Base-by-base conservation (phyloP, 495 filamentous ascomycete species). In the Podospora anserina region DNA sequence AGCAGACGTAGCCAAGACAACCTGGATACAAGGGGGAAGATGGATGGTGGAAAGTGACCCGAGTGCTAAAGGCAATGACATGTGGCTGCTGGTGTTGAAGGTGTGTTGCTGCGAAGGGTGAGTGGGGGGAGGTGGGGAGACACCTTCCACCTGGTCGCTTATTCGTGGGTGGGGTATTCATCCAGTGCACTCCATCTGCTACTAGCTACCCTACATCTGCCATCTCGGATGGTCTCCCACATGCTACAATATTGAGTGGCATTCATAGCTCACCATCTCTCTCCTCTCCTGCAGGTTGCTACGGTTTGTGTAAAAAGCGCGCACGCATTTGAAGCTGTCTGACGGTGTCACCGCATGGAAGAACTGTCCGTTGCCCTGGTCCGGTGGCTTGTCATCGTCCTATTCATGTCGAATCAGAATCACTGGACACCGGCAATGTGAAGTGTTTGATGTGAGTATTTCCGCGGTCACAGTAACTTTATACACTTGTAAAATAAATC, bases 121-220 rank as follows among this genome's bases (percentile, higher is more conserved):
- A 68, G 68, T 70, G 71, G 71, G 69, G 65, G 69, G 65, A 59
- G 54, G 72, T 69, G 63, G 68, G 68, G 68, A 69, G 63, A 28
- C 30, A 49, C 4, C 27, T 63, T 53, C 61, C 13, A 32, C 19
- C 27, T 13, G 27, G 61, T 34, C 27, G 60, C 30, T 26, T 20
- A 26, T 58, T 58, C n/a, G 55, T 58, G 55, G 55, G 23, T 58
- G 55, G n/a, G 23, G 2, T 64, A 60, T 68, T 64, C 67, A 64
- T 30, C 16, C 67, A 68, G 67, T 60, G 67, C 67, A n/a, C n/a
- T 9, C 13, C 18, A 23, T 20, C 55, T 58, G 16, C 55, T 23
- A 57, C 23, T 3, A 19, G 20, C 44, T 19, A 7, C 32, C 18
- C 20, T 23, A 23, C 20, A 23, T 23, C 20, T 23, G 20, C 20